These are phyloP conservation scores for Fusarium sp. DNA, from an alignment of 2,329 filamentous ascomycete genomes.

Conservation along the genomic window DNA sequence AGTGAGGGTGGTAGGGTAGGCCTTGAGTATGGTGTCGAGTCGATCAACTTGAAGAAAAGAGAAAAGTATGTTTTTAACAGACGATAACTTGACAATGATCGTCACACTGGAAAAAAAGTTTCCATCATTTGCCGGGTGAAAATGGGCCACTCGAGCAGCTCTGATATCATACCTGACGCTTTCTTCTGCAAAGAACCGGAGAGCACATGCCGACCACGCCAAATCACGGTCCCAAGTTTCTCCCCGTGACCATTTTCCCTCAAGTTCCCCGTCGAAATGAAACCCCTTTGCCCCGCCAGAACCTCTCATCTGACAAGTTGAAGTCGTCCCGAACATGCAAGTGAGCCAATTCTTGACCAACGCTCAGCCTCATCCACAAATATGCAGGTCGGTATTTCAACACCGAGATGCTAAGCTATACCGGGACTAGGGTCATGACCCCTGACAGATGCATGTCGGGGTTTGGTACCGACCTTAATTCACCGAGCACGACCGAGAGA, in stretches of 20 bases:
- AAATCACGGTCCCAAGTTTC: not conserved
- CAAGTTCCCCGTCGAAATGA: not conserved
- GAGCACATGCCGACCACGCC: not conserved
- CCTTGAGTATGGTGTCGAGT: not conserved
- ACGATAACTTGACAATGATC: not conserved
- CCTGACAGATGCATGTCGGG: conserved; percentile 5
- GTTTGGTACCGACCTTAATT: conserved; percentile 2
- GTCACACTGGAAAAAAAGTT: not conserved
- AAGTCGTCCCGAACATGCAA: not conserved
- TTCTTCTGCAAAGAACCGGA: not conserved
- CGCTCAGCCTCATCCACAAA: conserved; percentile 1
- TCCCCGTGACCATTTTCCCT: not conserved
- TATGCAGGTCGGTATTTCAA: conserved; percentile 22
- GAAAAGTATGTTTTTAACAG: not conserved
- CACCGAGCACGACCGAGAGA: conserved; percentile 8
- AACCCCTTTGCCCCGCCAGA: not conserved
- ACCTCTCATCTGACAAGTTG: not conserved
- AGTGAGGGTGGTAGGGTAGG: not conserved
- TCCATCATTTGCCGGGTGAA: not conserved
- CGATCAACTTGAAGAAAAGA: not conserved
- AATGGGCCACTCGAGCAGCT: not conserved
- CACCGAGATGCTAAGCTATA: conserved; percentile 7
- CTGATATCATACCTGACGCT: not conserved
- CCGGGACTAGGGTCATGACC: not conserved
- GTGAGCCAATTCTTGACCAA: not conserved